A percentile compares a stretch with the other conserved stretches of the same genome.
Evolutionary conservation across 805 yeast species (phyloP).

Genomic region (Suhomyces sp.): DNA sequence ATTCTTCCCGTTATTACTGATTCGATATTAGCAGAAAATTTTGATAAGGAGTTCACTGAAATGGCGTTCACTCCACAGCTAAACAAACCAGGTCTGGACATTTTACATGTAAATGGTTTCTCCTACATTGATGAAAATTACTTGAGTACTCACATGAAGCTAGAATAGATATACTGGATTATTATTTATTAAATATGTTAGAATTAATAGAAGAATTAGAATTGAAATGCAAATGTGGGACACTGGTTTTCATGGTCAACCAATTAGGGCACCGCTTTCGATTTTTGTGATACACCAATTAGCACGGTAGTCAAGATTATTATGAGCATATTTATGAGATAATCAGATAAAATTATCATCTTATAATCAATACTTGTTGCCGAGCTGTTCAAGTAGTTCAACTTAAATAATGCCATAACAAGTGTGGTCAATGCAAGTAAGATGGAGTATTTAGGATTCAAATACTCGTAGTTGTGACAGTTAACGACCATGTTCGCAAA

Average conservation of each 20-base stretch:
- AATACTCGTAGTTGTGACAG: not conserved
- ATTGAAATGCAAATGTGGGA: not conserved
- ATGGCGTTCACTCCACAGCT: constrained; percentile 35
- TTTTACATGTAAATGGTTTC: constrained; percentile 41
- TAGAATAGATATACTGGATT: not conserved
- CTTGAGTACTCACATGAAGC: constrained; percentile 12
- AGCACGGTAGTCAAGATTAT: not conserved
- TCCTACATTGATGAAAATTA: constrained; percentile 40
- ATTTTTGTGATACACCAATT: not conserved
- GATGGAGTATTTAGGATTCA: constrained; percentile 4
- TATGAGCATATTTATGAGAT: constrained; percentile 1
- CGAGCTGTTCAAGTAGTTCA: constrained; percentile 16
- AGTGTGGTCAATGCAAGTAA: constrained; percentile 3
- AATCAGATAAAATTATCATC: constrained; percentile 3
- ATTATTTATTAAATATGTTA: not conserved
- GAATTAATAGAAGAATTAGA: not conserved
- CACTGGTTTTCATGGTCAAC: not conserved
- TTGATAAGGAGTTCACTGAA: constrained; percentile 41
- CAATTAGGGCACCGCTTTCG: not conserved
- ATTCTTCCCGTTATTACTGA: constrained; percentile 43
- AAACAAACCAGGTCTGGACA: constrained; percentile 19
- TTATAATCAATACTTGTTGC: not conserved
- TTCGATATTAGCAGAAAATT: constrained; percentile 44
- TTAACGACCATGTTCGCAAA: constrained; percentile 1
- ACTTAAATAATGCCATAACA: constrained; percentile 17